phyloP scores from a whole-genome alignment of 371 early-diverging fungal genomes.

The Entomophthora muscae region DNA sequence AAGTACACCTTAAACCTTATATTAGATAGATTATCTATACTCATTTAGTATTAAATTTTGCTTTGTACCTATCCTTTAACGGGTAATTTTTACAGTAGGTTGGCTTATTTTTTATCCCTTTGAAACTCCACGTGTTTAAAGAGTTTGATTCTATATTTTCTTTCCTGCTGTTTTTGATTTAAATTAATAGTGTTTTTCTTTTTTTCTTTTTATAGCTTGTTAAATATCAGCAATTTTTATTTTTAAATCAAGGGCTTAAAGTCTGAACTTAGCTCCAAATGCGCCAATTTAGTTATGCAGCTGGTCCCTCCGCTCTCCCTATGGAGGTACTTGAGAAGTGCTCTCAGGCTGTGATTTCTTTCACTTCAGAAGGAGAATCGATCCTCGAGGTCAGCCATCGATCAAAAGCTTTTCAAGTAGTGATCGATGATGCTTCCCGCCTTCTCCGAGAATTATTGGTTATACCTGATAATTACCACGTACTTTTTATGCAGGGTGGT shows the following conservation, averaged over 20 bases:
- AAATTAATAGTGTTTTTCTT: background rate
- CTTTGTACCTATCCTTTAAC: too few relatives aligned
- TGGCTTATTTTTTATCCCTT: too few relatives aligned
- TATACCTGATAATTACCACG: conserved; percentile 73
- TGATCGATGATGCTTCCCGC: conserved; percentile 49
- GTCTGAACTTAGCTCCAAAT: background rate
- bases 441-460: conserved; percentile 45
- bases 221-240: background rate
- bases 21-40: too few relatives aligned
- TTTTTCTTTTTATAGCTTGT: background rate
- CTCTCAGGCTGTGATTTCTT: conserved; percentile 50
- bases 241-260: background rate
- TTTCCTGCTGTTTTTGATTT: background rate
- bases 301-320: conserved; percentile 85
- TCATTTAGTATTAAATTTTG: too few relatives aligned
- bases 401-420: conserved; percentile 53
- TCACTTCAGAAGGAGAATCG: conserved; percentile 55
- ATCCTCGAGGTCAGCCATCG: conserved; percentile 93
- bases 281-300: conserved; percentile 53
- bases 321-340: conserved; percentile 58
- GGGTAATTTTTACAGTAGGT: too few relatives aligned
- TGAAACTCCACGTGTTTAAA: too few relatives aligned
- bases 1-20: too few relatives aligned
- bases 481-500: conserved; percentile 91
- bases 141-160: too few relatives aligned